Conservation (phyloP, 2,329 filamentous ascomycete species). For the Aspergillus thermomutatus region DNA sequence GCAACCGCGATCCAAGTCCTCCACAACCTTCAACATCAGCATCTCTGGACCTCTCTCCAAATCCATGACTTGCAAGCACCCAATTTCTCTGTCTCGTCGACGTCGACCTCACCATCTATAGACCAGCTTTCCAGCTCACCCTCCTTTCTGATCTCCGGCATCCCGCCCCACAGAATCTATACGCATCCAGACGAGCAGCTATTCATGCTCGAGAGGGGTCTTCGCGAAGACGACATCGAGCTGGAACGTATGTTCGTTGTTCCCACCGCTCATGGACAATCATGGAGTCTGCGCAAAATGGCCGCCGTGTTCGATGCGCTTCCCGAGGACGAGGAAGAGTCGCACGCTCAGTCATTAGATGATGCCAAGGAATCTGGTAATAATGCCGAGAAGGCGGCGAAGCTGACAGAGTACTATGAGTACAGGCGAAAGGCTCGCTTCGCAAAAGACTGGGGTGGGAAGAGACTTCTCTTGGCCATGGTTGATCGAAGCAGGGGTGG, state of each 20-base stretch:
- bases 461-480: conserved; percentile 57
- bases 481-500: conserved; percentile 48
- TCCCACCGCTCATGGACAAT: conserved; percentile 56
- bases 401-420: conserved; percentile 31
- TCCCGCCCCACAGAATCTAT: conserved; percentile 59
- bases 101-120: conserved; percentile 1
- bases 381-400: conserved; percentile 24
- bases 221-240: conserved; percentile 45
- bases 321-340: conserved; percentile 21
- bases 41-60: conserved; percentile 57
- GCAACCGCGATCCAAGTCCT: conserved; percentile 57
- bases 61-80: conserved; percentile 42
- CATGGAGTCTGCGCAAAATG: conserved; percentile 56
- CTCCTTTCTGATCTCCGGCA: conserved; percentile 56
- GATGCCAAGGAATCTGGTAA: conserved; percentile 10
- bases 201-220: conserved; percentile 52
- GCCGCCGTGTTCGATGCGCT: conserved; percentile 57
- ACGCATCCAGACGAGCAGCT: conserved; percentile 64
- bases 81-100: conserved; percentile 7
- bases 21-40: conserved; percentile 63
- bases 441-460: conserved; percentile 44
- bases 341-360: conserved; percentile 6
- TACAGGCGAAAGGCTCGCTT: conserved; percentile 21
- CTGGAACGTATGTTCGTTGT: conserved; percentile 58
- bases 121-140: conserved; percentile 28